phyloP scores from a whole-genome alignment of 2,329 filamentous ascomycete species.

The Penicillium verrucosum region DNA sequence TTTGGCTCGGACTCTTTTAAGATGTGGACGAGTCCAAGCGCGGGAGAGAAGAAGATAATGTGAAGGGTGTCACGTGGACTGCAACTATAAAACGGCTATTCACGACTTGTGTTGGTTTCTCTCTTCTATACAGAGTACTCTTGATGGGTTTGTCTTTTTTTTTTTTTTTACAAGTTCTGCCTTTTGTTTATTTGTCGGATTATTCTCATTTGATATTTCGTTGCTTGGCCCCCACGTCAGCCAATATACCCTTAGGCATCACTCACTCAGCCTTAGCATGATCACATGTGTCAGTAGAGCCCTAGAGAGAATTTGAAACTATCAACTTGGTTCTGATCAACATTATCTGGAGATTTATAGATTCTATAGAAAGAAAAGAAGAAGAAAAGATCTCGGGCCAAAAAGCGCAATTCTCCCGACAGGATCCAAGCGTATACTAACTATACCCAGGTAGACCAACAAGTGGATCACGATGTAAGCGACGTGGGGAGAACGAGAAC shows the following conservation, averaged over 20 bases:
- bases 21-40: constrained; percentile 2
- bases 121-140: not conserved
- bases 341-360: not conserved
- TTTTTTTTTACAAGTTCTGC: not conserved
- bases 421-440: constrained; percentile 2
- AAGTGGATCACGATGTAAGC: constrained; percentile 17
- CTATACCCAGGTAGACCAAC: not conserved
- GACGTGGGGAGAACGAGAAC: constrained; percentile 13
- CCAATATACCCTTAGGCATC: not conserved
- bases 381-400: not conserved
- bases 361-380: not conserved
- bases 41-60: not conserved
- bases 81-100: constrained; percentile 1
- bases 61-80: constrained; percentile 2
- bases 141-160: not conserved
- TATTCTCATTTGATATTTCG: not conserved
- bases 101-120: not conserved
- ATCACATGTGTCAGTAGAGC: not conserved
- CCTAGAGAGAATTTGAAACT: not conserved
- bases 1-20: not conserved
- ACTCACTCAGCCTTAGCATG: not conserved
- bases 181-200: not conserved
- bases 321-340: not conserved
- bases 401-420: constrained; percentile 1
- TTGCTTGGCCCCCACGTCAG: not conserved